Evolutionary conservation across 345 rosid genomes (phyloP), one percentile per base, ranked within the genome.

Genomic region (Eucalyptus urophylla): DNA sequence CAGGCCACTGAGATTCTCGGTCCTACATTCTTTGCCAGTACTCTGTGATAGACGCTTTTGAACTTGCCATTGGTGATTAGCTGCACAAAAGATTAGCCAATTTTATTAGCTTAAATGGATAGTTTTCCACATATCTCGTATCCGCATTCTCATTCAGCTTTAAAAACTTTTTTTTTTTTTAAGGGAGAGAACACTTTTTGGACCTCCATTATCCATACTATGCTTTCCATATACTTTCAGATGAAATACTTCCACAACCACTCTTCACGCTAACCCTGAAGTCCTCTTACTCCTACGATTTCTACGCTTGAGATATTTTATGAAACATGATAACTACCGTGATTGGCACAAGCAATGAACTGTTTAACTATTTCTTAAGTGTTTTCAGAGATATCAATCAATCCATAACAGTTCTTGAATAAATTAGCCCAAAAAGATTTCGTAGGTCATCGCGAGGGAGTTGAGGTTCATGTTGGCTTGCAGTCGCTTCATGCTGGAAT

Each of bases 1-100:
- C 90, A 88, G 11, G 91, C 94, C 37, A 89, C 87, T 6, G 93
- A 92, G 10, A 89, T 88, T 89, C 94, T 92, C 6, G 93, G 91
- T 24, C 92, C 93, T 2, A 33, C 58, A 4, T 62, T 58, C n/a
- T 89, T 89, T 11, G 90, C 93, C 76, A 91, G 3, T 2, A 90
- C 94, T 87, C 94, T 86, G 50, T 91, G 93, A 25, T 87, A 40
- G 14, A 88, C 91, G 31, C 93, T 92, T 83, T 24, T 88, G 83
- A 91, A 93, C 89, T 43, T 88, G 45, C 93, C 93, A 45, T 92
- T 93, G 5, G 92, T 50, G 16, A 93, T 72, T 11, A 91, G 91
- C 92, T 92, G 90, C 90, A 65, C 4, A 33, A 27, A 24, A 86
- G 87, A 91, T 76, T 40, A 22, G 27, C 29, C 47, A 76, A 76